phyloP scores from a whole-genome alignment of 306 rosid genomes.

The Prunus fruticosa region DNA sequence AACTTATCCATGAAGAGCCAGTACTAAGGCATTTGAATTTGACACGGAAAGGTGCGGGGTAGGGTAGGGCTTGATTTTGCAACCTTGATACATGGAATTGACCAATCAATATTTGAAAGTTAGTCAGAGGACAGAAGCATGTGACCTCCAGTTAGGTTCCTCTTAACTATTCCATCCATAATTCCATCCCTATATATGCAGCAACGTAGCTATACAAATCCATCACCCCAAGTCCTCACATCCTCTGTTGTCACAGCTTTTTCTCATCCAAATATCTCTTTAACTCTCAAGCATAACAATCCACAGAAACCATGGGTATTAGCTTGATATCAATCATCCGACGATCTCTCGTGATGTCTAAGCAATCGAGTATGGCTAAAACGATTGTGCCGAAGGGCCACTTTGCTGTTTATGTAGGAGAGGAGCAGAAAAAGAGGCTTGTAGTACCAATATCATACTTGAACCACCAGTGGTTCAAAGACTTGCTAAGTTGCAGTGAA shows the following conservation, averaged over 20 bases:
- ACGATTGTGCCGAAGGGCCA: slow-evolving; percentile 11
- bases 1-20: neutral
- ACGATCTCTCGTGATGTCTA: neutral
- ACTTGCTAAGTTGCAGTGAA: slow-evolving; percentile 7
- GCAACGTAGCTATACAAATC: neutral
- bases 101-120: neutral
- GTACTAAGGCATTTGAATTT: neutral
- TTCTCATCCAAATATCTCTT: neutral
- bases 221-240: neutral
- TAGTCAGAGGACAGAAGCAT: neutral
- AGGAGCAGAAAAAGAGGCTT: slow-evolving; percentile 10
- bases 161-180: neutral
- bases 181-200: neutral
- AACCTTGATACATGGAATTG: neutral
- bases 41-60: neutral
- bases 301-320: slow-evolving; percentile 5
- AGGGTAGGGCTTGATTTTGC: slow-evolving; percentile 10
- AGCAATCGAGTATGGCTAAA: neutral
- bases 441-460: slow-evolving; percentile 11
- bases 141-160: neutral
- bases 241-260: neutral
- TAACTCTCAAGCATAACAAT: neutral
- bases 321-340: neutral
- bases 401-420: slow-evolving; percentile 26
- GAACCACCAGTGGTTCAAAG: neutral